phyloP scores from a whole-genome alignment of 2,329 filamentous ascomycete genomes.

The Stachybotrys chartarum region DNA sequence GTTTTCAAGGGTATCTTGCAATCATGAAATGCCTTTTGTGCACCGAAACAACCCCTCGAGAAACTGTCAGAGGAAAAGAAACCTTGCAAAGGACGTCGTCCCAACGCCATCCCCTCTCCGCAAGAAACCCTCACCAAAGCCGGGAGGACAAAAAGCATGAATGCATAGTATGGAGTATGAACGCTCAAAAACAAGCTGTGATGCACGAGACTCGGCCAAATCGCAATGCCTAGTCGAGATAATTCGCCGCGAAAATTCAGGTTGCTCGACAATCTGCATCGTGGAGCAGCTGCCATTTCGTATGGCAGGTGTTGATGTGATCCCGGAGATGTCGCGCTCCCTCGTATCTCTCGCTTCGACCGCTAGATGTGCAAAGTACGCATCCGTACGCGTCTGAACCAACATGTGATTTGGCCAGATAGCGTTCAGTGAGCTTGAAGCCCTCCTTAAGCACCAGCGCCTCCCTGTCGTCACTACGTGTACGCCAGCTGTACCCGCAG shows the following conservation, averaged over 20 bases:
- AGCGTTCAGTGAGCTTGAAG: conserved; percentile 29
- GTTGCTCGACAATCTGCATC: conserved; percentile 12
- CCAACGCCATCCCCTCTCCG: not conserved
- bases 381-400: conserved; percentile 25
- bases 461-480: conserved; percentile 5
- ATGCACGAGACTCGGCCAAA: not conserved
- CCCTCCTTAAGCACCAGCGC: conserved; percentile 26
- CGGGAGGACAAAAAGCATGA: too few species aligned
- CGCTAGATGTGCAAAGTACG: conserved; percentile 30
- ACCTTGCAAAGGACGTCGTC: not conserved
- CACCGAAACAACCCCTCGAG: not conserved
- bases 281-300: conserved; percentile 36
- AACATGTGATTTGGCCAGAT: conserved; percentile 33
- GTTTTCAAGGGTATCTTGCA: not conserved
- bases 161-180: too few species aligned
- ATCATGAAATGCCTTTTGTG: not conserved
- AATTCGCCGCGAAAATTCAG: not conserved
- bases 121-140: too few species aligned
- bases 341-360: conserved; percentile 24
- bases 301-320: conserved; percentile 29
- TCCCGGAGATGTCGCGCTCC: conserved; percentile 20
- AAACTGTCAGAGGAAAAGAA: not conserved
- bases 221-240: not conserved
- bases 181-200: not conserved
- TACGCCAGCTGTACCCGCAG: conserved; percentile 28